Base-by-base conservation (phyloP, 1,284 basidiomycete genomes). In the Cryptococcus sp. region DNA sequence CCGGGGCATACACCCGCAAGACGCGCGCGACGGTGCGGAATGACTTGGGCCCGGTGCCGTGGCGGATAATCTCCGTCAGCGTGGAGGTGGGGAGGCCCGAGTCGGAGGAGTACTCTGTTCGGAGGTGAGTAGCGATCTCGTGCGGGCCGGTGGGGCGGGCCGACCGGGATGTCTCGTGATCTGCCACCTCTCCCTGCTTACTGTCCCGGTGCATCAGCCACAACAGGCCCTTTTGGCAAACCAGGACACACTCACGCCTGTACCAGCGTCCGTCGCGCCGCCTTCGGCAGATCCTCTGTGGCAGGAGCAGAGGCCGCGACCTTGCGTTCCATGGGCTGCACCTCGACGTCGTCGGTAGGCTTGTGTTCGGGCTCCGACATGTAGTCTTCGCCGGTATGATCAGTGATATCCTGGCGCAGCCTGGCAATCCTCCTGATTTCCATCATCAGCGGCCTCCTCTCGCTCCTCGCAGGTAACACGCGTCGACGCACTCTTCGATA, bases 401-500 rank as follows among this genome's bases (percentile, higher is more conserved):
- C 16, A 16, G 35, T 2, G 11, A 33, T 35, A 24, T 46, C 21
- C 18, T 39, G 20, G 52, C 52, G 21, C 56, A 56, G 24, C 40
- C 21, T 52, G 58, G 57, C 13, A 57, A 53, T 24, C 51, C 49
- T 33, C 53, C 48, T 47, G 63, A 43, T 20, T 63, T 52, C 33
- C 63, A 38, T 56, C 1, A 52, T 46, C 37, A 42, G 21, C 46
- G 38, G 12, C 12, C 42, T 49, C 33, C 35, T 13, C 11, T n/a
- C 28, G 20, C 39, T n/a, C 12, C 2, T 13, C 24, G 0, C 23
- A 28, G 20, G 8, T 21, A 0, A 11, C 15, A 39, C 16, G n/a
- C 39, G 3, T 15, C 13, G 9, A 62, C 69, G 52, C 57, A 71
- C 71, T 48, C 50, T 33, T 69, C 66, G 36, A 72, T 71, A 16